Evolutionary conservation across 257 asterid species (phyloP), one percentile per base, ranked within the genome.

Genomic region (Gardenia jasminoides): DNA sequence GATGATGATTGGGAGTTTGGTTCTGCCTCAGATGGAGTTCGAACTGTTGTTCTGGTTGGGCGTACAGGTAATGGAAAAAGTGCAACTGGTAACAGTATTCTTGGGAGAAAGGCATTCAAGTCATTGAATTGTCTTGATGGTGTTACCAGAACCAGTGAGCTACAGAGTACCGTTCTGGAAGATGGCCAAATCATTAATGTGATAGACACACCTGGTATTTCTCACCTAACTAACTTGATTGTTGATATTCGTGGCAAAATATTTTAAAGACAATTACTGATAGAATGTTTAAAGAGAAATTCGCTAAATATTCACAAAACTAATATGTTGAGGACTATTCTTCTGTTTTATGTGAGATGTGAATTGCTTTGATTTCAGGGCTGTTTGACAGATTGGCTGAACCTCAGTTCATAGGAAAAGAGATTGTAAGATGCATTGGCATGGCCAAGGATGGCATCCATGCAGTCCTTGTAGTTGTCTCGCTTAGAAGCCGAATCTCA

Each of bases 381-480:
- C 52, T 92, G 78, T 94, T 90, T 87, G 97, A 92, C 85, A 75
- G 80, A 78, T 78, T 85, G 48, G 88, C 71, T 48, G 91, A 87
- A 33, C 84, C 86, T 54, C 88, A 85, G 54, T 78, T 76, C 26
- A 79, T 89, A 36, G 41, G 41, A 36, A 36, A 36, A 36, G 41
- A 36, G 41, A 36, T 36, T 36, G 41, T 36, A 5, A 88, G 81
- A 28, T 94, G 97, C 88, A 88, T 94, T 74, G 72, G 70, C 59
- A 84, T 94, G 97, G 98, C 97, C 48, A 92, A 90, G 86, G 97
- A 94, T 82, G 98, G 98, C 41, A 92, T 94, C 82, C 95, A 94
- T 88, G 96, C 96, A 24, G 88, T 93, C 79, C 93, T 92, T 75
- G 86, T 94, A 26, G 97, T 92, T 76, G 81, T 94, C 3, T 92